Base-by-base conservation (phyloP, 306 rosid species). In the Quillaja saponaria region DNA sequence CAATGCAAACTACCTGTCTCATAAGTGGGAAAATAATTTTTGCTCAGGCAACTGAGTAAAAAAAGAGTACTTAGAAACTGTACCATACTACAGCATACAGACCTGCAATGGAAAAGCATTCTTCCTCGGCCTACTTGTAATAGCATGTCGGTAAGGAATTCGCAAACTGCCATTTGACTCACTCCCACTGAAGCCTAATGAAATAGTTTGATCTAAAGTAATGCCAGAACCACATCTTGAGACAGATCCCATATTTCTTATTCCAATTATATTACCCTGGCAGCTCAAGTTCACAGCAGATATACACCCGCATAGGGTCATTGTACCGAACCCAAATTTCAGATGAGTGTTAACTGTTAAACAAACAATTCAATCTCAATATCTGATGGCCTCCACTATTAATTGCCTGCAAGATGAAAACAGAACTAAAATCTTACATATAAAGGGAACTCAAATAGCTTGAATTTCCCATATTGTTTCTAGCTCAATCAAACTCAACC, bases 1-100 rank as follows among this genome's bases (percentile, higher is more conserved):
- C 98, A 39, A 81, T n/a, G 38, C 94, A 92, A 71, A 86, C 88
- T 4, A 92, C 89, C 74, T 85, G 67, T 15, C 35, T 17, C 39
- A 47, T 46, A 39, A 57, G 10, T 33, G 48, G 37, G 50, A 28
- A 33, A 40, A 61, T 28, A 39, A 63, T 38, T 28, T 59, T 61
- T 56, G 38, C 18, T 5, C 10, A 57, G 17, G 58, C 40, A 56
- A 67, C 61, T 17, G 16, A 15, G 10, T 13, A 38, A 64, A 18
- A 40, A 56, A 38, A 46, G 17, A 19, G 10, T 17, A n/a, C n/a
- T n/a, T n/a, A n/a, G n/a, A n/a, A 25, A 15, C 12, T 58, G 38
- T 40, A 15, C 57, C 59, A n/a, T 9, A 34, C 34, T 21, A 11
- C 28, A 41, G 14, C 21, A 40, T 7, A 69, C 52, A 55, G 68